Evolutionary conservation across 192 early-diverging fungal genomes (phyloP).

Genomic region (Backusella luteola): DNA sequence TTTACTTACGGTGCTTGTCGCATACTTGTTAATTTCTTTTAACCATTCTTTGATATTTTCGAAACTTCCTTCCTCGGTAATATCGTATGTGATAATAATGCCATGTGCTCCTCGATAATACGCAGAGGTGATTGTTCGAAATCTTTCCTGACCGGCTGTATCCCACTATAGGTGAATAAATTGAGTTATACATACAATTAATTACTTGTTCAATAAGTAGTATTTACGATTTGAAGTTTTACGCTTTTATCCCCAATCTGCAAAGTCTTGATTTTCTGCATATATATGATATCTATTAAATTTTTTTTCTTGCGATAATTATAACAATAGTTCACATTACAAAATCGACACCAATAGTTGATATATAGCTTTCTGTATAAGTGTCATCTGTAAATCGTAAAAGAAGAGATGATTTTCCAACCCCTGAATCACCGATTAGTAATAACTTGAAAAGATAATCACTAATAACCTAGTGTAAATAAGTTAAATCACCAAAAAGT

Average conservation of each 20-base stretch:
- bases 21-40: slow-evolving; percentile 96
- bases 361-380: slow-evolving; percentile 97
- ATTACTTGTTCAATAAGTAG: background rate
- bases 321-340: slow-evolving; percentile 44
- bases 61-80: slow-evolving; percentile 93
- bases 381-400: slow-evolving; percentile 98
- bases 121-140: slow-evolving; percentile 96
- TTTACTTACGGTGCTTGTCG: slow-evolving; percentile 94
- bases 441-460: slow-evolving; percentile 98
- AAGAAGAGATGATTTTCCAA: slow-evolving; percentile 96
- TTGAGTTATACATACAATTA: background rate
- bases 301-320: background rate
- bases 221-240: slow-evolving; percentile 89
- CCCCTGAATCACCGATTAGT: slow-evolving; percentile 96
- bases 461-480: slow-evolving; percentile 42
- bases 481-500: background rate
- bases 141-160: slow-evolving; percentile 97
- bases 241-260: slow-evolving; percentile 97
- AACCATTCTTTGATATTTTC: slow-evolving; percentile 97
- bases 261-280: slow-evolving; percentile 95
- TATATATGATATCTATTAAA: background rate
- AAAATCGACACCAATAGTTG: slow-evolving; percentile 98
- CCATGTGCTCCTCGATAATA: slow-evolving; percentile 98
- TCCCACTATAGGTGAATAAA: slow-evolving; percentile 67
- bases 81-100: slow-evolving; percentile 97